Percentiles rank a stretch among this genome's conserved stretches.
Evolutionary conservation across 2,329 filamentous ascomycete species (phyloP).

Genomic region (Cytospora leucostoma): DNA sequence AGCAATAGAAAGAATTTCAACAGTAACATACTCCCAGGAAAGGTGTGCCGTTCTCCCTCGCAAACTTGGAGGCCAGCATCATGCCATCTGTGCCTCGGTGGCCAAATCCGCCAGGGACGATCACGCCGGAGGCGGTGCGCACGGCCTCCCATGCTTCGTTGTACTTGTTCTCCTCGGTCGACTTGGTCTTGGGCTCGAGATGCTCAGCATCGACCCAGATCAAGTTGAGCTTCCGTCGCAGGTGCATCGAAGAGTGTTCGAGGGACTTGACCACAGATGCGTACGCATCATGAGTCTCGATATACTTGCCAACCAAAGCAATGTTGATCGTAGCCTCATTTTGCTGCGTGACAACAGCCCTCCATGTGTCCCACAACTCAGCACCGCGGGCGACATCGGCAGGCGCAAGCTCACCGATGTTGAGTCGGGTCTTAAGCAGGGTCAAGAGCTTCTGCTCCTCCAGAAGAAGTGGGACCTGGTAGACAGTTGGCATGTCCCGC

Average conservation of each 20-base stretch:
- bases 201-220: constrained; percentile 84
- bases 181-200: constrained; percentile 68
- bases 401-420: constrained; percentile 61
- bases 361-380: constrained; percentile 77
- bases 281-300: constrained; percentile 81
- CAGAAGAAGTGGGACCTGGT: constrained; percentile 92
- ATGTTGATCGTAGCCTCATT: constrained; percentile 74
- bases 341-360: constrained; percentile 66
- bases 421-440: constrained; percentile 66
- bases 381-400: constrained; percentile 62
- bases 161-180: constrained; percentile 68
- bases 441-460: constrained; percentile 75
- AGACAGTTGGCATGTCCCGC: constrained; percentile 84
- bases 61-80: constrained; percentile 85
- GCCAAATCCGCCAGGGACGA: constrained; percentile 79
- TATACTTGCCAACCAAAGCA: constrained; percentile 91
- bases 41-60: constrained; percentile 75
- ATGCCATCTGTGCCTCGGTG: constrained; percentile 83
- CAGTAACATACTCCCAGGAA: constrained; percentile 71
- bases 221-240: constrained; percentile 75
- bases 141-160: constrained; percentile 85
- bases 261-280: constrained; percentile 69
- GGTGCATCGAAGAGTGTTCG: constrained; percentile 89
- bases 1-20: too few species aligned
- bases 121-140: constrained; percentile 66